A percentile compares a stretch with the other conserved stretches of the same genome.
These are phyloP conservation scores for Yarrowia yakushimensis DNA, from an alignment of 805 yeast genomes.

Conservation along the genomic window DNA sequence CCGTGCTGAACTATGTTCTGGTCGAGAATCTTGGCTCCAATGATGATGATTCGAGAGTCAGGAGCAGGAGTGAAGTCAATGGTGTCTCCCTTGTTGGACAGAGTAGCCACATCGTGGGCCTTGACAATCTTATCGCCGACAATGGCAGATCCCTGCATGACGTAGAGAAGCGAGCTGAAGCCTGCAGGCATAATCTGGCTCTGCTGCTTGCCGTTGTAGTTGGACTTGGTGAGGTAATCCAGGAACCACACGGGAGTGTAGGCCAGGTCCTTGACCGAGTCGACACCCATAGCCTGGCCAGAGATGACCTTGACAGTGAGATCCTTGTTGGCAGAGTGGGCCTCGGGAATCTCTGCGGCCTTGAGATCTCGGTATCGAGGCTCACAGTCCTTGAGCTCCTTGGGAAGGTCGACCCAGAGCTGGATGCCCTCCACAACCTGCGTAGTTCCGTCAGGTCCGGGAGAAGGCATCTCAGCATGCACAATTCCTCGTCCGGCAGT, in stretches of 20 bases:
- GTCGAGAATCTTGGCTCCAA: conserved; percentile 8
- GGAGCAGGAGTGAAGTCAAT: not conserved
- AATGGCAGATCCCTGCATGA: not conserved
- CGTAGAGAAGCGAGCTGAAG: not conserved
- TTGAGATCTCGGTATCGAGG: conserved; percentile 77
- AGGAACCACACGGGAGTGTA: conserved; percentile 78
- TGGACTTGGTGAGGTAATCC: conserved; percentile 46
- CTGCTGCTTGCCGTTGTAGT: not conserved
- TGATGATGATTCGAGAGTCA: conserved; percentile 1
- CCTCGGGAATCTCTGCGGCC: conserved; percentile 63
- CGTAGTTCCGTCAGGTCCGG: conserved; percentile 33
- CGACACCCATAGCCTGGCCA: conserved; percentile 57
- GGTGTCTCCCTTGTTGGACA: not conserved
- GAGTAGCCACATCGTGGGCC: not conserved
- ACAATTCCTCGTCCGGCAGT: conserved; percentile 86
- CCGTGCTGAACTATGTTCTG: conserved; percentile 84
- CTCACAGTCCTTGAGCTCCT: conserved; percentile 53
- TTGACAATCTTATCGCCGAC: not conserved
- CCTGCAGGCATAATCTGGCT: conserved; percentile 3
- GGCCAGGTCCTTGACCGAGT: conserved; percentile 68
- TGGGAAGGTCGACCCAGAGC: conserved; percentile 81
- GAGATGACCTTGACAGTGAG: not conserved
- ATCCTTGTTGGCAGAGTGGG: not conserved
- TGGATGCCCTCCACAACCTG: conserved; percentile 62
- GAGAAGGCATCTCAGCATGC: conserved; percentile 80